Evolutionary conservation across 495 filamentous ascomycete genomes (phyloP), one percentile per base, ranked within the genome.

Genomic region (Aspergillus cristatus): DNA sequence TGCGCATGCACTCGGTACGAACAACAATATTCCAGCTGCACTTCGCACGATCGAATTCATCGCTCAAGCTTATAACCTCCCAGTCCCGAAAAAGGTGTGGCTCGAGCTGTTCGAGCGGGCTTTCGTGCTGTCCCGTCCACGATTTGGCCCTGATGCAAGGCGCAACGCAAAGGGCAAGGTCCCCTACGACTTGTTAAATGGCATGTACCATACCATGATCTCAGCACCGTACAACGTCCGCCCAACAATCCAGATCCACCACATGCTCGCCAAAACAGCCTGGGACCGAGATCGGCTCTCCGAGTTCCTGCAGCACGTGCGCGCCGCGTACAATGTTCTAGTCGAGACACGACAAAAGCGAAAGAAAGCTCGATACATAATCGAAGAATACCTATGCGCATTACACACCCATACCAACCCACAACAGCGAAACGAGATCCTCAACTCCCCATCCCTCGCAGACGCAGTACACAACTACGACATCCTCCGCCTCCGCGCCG

Each of bases 101-200:
- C 42, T 46, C 3, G 67, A 78, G 30, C 48, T 85, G 7, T 58
- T 84, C 17, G 65, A 76, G 38, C 72, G 78, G 58, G 69, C 76
- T 2, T 84, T 67, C 46, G 62, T 76, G 8, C 51, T 78, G 12
- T 57, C 70, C 18, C 45, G 54, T 29, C 38, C 38, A 18, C 48
- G 55, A 34, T 45, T 45, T 16, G 43, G 54, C 6, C 32, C 26
- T 5, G 40, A 52, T 17, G 41, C 32, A 8, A 28, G 51, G 16
- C 39, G 55, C 13, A 39, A 41, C 20, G 37, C 32, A 31, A 41
- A 46, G 33, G 60, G 51, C 22, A 43, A 48, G 28, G 58, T 84
- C 3, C 60, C 71, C 0, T 34, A 41, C 8, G 42, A 54, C 1
- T 57, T 68, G 13, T 47, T 80, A 2, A 40, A 44, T 6, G 54